Evolutionary conservation across 179 eudicot species (phyloP).

Genomic region (Vitellaria paradoxa): DNA sequence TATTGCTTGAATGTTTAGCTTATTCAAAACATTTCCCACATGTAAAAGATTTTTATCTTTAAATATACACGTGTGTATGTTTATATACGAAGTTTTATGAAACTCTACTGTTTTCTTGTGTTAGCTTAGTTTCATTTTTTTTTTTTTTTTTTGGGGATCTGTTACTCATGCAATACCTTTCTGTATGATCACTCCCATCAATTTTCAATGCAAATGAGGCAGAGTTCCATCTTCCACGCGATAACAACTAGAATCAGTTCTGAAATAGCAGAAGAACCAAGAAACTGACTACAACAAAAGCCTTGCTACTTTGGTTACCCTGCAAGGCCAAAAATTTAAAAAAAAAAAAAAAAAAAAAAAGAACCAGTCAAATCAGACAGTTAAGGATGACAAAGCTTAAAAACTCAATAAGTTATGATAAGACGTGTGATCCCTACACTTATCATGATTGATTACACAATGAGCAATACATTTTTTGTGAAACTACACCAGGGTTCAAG

Average conservation of each 20-base stretch:
- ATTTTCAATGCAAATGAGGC: not conserved
- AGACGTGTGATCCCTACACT: not conserved
- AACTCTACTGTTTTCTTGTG: not conserved
- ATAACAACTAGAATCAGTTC: not conserved
- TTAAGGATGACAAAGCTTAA: not conserved
- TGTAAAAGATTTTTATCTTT: not conserved
- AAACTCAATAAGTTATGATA: not conserved
- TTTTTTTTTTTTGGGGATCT: too few species aligned
- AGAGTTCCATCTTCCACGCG: not conserved
- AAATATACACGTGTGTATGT: not conserved
- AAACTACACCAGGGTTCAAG: not conserved
- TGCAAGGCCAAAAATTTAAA: not conserved
- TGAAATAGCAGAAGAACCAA: not conserved
- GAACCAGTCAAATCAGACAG: not conserved
- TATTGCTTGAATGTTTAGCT: not conserved
- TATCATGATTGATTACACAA: not conserved
- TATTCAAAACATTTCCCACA: not conserved
- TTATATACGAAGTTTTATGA: not conserved
- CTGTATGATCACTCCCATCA: not conserved
- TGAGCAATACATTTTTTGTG: not conserved
- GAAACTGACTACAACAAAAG: not conserved
- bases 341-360: not conserved
- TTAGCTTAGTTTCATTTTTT: not conserved
- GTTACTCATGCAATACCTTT: not conserved
- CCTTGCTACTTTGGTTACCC: not conserved